Base-by-base conservation (phyloP, 2,329 filamentous ascomycete species). In the Talaromyces verruculosus region DNA sequence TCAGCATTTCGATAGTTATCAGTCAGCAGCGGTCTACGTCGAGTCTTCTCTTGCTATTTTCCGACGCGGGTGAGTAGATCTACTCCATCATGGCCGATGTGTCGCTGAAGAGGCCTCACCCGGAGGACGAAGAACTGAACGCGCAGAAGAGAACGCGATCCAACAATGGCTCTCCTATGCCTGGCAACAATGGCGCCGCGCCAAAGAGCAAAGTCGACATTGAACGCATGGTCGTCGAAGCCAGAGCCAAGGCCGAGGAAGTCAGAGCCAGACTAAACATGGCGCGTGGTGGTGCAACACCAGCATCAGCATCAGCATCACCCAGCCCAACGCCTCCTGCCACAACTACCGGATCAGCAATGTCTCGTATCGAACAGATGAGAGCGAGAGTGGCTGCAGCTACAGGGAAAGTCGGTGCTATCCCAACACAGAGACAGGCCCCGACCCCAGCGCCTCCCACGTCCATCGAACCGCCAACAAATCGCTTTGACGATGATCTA, bases 341-440 rank as follows among this genome's bases (percentile, higher is more conserved):
- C n/a, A 65, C 73, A 35, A 37, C 45, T 19, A 61, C 75, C 33
- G 71, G 72, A 55, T 68, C 79, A 25, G 86, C 73, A 84, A 86
- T 69, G 84, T 89, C 74, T 84, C 92, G 78, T 84, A 87, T 94
- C 69, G 92, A 91, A 58, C 89, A 90, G 51, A 85, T 96, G 74
- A 93, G 90, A 77, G 91, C 91, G 28, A 86, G 91, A 71, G 90
- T 95, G 13, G 90, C 90, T 58, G 91, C 91, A 60, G 91, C 91
- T 63, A 90, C 91, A 57, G 82, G 81, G 35, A 82, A 80, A 73
- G 78, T 79, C 47, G 77, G 77, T 43, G 71, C 78, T 19, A 69
- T 79, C 22, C 72, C 78, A n/a, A 74, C 80, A 77, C 77, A 86
- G 82, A 68, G 80, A 67, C 72, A 72, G 47, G 72, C 79, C 10